Base-by-base conservation (phyloP, 1,284 basidiomycete genomes). In the Pterula multifida region DNA sequence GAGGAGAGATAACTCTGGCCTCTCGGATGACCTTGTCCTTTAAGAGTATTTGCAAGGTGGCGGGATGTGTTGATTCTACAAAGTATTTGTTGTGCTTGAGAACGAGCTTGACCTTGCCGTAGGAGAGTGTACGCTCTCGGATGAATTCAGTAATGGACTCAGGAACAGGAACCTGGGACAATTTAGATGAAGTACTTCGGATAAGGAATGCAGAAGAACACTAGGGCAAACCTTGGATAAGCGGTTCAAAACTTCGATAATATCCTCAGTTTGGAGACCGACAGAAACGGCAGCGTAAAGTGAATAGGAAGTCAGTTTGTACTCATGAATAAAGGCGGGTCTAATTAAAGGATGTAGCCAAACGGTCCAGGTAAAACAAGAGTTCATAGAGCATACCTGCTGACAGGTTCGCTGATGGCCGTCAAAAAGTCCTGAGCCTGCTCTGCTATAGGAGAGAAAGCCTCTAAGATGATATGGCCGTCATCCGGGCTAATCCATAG, bases 251-350 rank as follows among this genome's bases (percentile, higher is more conserved):
- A 93, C 96, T 73, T 94, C 92, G 65, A 98, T 97, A 60, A 98
- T 98, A 65, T 98, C 94, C 61, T 95, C 86, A 2, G 96, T 98
- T 64, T 98, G 91, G 32, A 99, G 72, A 21, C 96, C 96, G 52
- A 99, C 96, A 13, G 94, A 98, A 54, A 99, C 95, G 50, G 96
- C 96, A 49, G 96, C 96, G 67, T 98, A 98, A 24, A 99, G 75
- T 22, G 94, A 97, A 66, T 98, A 96, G 45, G 94, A 87, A 48
- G 95, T 98, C 61, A 99, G 82, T 68, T 96, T 93, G 77, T 98
- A 99, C 73, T 98, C 96, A 69, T 99, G 96, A 55, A 98, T 95
- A 68, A 96, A 90, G 26, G 90, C 85, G 39, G 96, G 96, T 71
- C 92, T 93, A 63, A n/a, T n/a, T n/a, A 53, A 47, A 26, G 42